Evolutionary conservation across 495 filamentous ascomycete species (phyloP), one percentile per base, ranked within the genome.

Genomic region (Penicillium steckii): DNA sequence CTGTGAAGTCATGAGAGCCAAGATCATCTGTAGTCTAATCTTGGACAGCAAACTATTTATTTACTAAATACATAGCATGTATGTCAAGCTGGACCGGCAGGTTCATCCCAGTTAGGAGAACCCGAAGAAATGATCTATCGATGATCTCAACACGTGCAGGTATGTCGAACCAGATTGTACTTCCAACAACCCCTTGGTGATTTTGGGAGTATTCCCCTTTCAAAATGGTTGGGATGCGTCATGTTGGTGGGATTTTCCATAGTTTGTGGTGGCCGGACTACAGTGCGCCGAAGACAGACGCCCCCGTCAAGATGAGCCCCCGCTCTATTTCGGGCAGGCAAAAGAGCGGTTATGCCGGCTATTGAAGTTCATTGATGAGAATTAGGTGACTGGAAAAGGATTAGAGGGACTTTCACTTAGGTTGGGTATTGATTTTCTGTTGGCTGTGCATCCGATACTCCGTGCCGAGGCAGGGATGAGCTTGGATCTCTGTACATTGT

Each of bases 311-410:
- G 32, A 15, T 35, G 3, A 10, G 38, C 18, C 38, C 38, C 38
- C 38, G 38, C 38, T 41, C 38, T 41, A n/a, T 3, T 41, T 41
- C n/a, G 38, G 38, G 38, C 18, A 41, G 38, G 38, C 19, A 41
- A 41, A 41, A 21, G 38, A 41, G 38, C 38, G 38, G 38, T 23
- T 41, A 41, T 41, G 38, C 17, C 38, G 38, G 38, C 38, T 41
- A 41, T 41, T 41, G 38, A 41, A 12, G 38, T 1, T 41, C 18
- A 19, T 23, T 8, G 38, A 13, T 24, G 10, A 19, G 4, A 1
- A 9, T 8, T 21, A 21, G 38, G 38, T 41, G 38, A 22, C 38
- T 41, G 38, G 38, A 41, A 41, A 19, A 0, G 19, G 38, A 15
- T 41, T 41, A 41, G 38, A 12, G 38, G n/a, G 19, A 41, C 23